A percentile compares a stretch with the other conserved stretches of the same genome.
Evolutionary conservation across 192 early-diverging fungal genomes (phyloP).

Genomic region (Diversispora epigaea): DNA sequence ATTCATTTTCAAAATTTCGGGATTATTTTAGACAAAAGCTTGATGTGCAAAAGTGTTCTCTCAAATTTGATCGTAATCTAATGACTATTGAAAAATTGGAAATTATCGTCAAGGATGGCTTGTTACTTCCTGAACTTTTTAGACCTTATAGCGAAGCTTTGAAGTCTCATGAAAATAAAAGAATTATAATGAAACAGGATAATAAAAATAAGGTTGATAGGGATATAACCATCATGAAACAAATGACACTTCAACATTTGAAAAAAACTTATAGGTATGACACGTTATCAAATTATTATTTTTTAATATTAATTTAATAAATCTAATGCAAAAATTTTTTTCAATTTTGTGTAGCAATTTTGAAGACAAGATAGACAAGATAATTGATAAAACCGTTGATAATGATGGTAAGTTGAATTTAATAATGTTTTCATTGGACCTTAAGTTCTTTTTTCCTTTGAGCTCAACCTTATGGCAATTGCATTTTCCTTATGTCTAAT

Average conservation of each 20-base stretch:
- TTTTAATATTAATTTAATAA: too few relatives aligned
- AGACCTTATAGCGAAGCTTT: not conserved
- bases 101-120: conserved; percentile 12
- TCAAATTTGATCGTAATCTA: not conserved
- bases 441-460: too few relatives aligned
- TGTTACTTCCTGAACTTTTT: not conserved
- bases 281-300: not conserved
- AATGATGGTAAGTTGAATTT: not conserved
- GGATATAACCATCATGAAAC: not conserved
- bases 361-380: too few relatives aligned
- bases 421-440: too few relatives aligned
- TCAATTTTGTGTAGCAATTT: too few relatives aligned
- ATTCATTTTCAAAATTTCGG: not conserved
- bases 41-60: conserved; percentile 20
- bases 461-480: too few relatives aligned
- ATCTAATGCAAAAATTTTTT: not conserved
- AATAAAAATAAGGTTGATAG: not conserved
- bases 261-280: not conserved
- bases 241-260: not conserved
- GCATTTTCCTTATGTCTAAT: too few relatives aligned
- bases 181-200: not conserved
- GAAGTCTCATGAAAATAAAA: not conserved
- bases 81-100: conserved; percentile 17
- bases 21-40: conserved; percentile 18
- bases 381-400: not conserved